Percentiles rank a stretch among this genome's conserved stretches.
Evolutionary conservation across 2,329 filamentous ascomycete genomes (phyloP).

Genomic region (Botrytis aclada): DNA sequence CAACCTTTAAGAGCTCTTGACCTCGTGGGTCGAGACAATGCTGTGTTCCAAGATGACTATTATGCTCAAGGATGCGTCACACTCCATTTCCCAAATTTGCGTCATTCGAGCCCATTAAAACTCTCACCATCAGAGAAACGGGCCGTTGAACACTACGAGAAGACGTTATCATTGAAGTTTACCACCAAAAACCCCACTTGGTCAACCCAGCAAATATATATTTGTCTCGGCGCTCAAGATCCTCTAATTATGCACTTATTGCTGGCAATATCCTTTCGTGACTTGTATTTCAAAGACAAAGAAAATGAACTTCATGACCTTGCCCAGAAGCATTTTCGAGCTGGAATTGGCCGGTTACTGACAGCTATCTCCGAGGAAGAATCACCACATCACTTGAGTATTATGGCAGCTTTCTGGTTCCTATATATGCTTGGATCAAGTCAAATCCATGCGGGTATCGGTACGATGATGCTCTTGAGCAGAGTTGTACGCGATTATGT

Average conservation of each 20-base stretch:
- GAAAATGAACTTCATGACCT: not conserved
- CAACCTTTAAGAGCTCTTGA: not conserved
- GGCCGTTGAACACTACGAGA: conserved; percentile 5
- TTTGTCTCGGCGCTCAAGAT: conserved; percentile 11
- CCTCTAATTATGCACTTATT: conserved; percentile 13
- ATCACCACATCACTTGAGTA: not conserved
- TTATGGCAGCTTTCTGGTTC: conserved; percentile 15
- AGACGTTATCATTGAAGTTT: conserved; percentile 1
- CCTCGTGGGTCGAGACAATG: not conserved
- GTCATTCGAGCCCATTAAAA: not conserved
- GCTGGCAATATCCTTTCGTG: conserved; percentile 12
- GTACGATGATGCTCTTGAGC: conserved; percentile 11
- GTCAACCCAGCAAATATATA: conserved; percentile 9
- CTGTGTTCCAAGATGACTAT: not conserved
- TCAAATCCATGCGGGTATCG: not conserved
- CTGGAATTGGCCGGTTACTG: conserved; percentile 10
- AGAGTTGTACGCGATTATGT: conserved; percentile 5
- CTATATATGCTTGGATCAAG: conserved; percentile 14
- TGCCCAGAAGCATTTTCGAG: conserved; percentile 5
- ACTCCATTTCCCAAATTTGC: not conserved
- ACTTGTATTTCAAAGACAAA: not conserved
- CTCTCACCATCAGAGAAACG: conserved; percentile 5
- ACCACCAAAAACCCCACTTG: conserved; percentile 4
- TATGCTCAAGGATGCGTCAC: not conserved
- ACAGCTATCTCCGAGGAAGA: conserved; percentile 2